Conservation (phyloP, 106 monocot genomes). For the Dendrobium huoshanense region DNA sequence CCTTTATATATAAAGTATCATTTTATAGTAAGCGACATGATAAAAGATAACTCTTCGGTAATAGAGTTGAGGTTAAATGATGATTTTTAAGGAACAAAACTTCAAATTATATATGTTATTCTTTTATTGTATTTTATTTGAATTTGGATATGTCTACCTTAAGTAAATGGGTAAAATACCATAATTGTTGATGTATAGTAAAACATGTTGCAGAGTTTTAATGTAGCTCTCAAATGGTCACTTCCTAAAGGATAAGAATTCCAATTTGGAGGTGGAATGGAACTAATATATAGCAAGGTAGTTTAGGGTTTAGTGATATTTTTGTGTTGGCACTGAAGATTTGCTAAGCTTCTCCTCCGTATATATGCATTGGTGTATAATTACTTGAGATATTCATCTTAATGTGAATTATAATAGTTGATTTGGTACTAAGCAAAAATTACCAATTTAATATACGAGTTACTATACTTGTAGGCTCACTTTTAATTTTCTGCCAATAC, state of each 20-base stretch:
- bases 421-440: neutral
- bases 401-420: neutral
- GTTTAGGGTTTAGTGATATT: constrained; percentile 45
- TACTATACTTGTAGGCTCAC: constrained; percentile 47
- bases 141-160: constrained; percentile 47
- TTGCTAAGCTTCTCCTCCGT: constrained; percentile 14
- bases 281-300: constrained; percentile 72
- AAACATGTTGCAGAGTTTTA: constrained; percentile 89
- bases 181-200: constrained; percentile 65
- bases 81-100: constrained; percentile 15
- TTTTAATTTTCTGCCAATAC: constrained; percentile 97
- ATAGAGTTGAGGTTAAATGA: constrained; percentile 25
- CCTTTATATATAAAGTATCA: constrained; percentile 28
- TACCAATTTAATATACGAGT: constrained; percentile 10
- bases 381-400: constrained; percentile 3
- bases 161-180: constrained; percentile 34
- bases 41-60: constrained; percentile 30
- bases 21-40: constrained; percentile 34
- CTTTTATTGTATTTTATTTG: constrained; percentile 30
- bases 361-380: constrained; percentile 9
- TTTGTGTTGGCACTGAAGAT: constrained; percentile 33
- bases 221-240: constrained; percentile 59
- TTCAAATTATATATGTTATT: constrained; percentile 22
- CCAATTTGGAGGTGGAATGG: constrained; percentile 68
- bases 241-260: constrained; percentile 60